These are phyloP conservation scores for Pugionium dolabratum DNA, from an alignment of 345 rosid species.

Conservation along the genomic window DNA sequence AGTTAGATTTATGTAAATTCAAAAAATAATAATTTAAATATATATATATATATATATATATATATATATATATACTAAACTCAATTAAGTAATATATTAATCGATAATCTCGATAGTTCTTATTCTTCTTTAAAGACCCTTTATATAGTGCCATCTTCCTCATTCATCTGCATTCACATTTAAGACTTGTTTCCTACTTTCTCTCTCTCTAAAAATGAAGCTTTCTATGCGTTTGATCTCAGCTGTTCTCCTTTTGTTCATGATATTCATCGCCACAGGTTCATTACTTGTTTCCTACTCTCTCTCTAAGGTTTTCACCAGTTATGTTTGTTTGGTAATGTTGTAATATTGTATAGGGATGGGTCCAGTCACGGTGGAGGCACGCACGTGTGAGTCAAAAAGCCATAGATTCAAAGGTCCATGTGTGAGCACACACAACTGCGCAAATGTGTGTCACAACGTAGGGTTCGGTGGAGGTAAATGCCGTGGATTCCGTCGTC, in stretches of 20 bases:
- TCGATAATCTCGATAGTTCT: slow-evolving; percentile 24
- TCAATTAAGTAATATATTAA: neutral
- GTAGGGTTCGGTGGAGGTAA: slow-evolving; percentile 52
- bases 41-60: neutral
- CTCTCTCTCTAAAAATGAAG: slow-evolving; percentile 30
- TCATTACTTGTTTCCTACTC: neutral
- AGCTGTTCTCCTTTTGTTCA: slow-evolving; percentile 36
- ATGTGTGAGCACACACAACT: slow-evolving; percentile 42
- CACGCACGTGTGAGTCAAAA: slow-evolving; percentile 47
- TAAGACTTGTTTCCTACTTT: slow-evolving; percentile 3
- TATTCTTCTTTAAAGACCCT: slow-evolving; percentile 4
- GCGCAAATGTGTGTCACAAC: slow-evolving; percentile 46
- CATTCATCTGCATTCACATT: neutral
- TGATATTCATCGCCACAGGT: slow-evolving; percentile 44
- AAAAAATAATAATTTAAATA: too few relatives aligned
- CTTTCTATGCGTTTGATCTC: slow-evolving; percentile 40
- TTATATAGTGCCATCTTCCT: slow-evolving; percentile 32
- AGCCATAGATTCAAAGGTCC: slow-evolving; percentile 50
- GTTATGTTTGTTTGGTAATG: too few relatives aligned
- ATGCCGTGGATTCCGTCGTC: slow-evolving; percentile 54
- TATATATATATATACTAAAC: neutral
- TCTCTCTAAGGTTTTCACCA: too few relatives aligned
- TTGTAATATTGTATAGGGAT: slow-evolving; percentile 17
- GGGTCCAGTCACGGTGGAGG: slow-evolving; percentile 44
- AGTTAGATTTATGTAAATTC: too few relatives aligned